A percentile compares a stretch with the other conserved stretches of the same genome.
phyloP scores from a whole-genome alignment of 192 early-diverging fungal species.

The Geranomyces variabilis region DNA sequence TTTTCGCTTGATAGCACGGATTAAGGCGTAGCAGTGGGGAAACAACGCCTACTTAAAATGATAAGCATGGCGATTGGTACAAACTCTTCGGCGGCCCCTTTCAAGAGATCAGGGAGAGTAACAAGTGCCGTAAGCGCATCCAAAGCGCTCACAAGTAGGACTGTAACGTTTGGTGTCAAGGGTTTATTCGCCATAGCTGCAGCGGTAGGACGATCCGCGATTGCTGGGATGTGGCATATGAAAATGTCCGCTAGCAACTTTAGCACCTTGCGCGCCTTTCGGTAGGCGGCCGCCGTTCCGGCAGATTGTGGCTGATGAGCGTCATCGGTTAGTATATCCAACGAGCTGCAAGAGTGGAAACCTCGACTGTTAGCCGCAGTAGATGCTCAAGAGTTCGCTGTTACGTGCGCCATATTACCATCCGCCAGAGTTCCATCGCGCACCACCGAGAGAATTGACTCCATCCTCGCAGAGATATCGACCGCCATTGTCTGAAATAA shows the following conservation, averaged over 20 bases:
- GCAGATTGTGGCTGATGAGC: background rate
- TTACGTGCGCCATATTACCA: background rate
- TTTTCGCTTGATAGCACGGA: too few species aligned
- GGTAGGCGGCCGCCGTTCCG: background rate
- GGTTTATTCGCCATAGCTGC: conserved; percentile 37
- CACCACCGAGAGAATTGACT: background rate
- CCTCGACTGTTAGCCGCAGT: background rate
- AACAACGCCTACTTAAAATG: conserved; percentile 36
- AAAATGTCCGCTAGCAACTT: conserved; percentile 45
- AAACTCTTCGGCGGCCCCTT: conserved; percentile 21
- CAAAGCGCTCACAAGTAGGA: conserved; percentile 31
- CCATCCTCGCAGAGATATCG: conserved; percentile 3
- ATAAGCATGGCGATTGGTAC: conserved; percentile 35
- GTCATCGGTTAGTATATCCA: conserved; percentile 5
- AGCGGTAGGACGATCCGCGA: conserved; percentile 44
- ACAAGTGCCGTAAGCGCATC: conserved; percentile 32
- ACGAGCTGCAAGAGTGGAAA: conserved; percentile 5
- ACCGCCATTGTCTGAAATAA: conserved; percentile 46
- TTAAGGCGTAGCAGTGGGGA: too few species aligned
- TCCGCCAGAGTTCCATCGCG: background rate
- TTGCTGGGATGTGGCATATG: conserved; percentile 38
- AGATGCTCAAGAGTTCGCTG: background rate
- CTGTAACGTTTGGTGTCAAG: conserved; percentile 19
- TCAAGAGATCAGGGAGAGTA: conserved; percentile 21
- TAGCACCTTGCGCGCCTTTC: conserved; percentile 29